Conservation (phyloP, 192 early-diverging fungal genomes). For the Endogone sp. region DNA sequence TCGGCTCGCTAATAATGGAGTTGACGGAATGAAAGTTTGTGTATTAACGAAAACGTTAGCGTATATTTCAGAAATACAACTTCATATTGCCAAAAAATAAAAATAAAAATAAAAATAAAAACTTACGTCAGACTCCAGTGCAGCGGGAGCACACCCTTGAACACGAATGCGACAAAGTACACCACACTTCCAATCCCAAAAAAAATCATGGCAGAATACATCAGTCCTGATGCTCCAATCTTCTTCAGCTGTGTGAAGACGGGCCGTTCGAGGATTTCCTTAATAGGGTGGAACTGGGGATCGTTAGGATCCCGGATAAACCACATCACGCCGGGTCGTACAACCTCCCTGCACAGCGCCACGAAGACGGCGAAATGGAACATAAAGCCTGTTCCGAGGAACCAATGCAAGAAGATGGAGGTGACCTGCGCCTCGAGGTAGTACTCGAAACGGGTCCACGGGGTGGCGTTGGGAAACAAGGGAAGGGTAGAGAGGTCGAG, state of each 20-base stretch:
- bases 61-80: too few species aligned
- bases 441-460: slow-evolving; percentile 51
- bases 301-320: slow-evolving; percentile 98
- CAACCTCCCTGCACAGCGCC: slow-evolving; percentile 69
- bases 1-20: slow-evolving; percentile 45
- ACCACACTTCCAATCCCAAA: slow-evolving; percentile 65
- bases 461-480: slow-evolving; percentile 61
- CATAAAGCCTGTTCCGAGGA: slow-evolving; percentile 91
- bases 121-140: slow-evolving; percentile 63
- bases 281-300: slow-evolving; percentile 89
- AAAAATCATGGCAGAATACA: slow-evolving; percentile 80
- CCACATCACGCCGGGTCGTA: slow-evolving; percentile 96
- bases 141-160: slow-evolving; percentile 53
- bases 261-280: slow-evolving; percentile 85
- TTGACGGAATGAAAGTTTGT: slow-evolving; percentile 13
- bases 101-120: slow-evolving; percentile 9
- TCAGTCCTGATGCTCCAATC: slow-evolving; percentile 72
- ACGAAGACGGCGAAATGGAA: slow-evolving; percentile 91
- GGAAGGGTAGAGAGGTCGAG: slow-evolving; percentile 81
- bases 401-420: slow-evolving; percentile 84
- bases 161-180: slow-evolving; percentile 22
- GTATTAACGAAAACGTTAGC: slow-evolving; percentile 10
- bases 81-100: too few species aligned
- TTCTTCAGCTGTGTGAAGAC: slow-evolving; percentile 75
- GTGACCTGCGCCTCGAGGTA: slow-evolving; percentile 58